Base-by-base conservation (phyloP, 495 filamentous ascomycete species). In the Parathielavia appendiculata region DNA sequence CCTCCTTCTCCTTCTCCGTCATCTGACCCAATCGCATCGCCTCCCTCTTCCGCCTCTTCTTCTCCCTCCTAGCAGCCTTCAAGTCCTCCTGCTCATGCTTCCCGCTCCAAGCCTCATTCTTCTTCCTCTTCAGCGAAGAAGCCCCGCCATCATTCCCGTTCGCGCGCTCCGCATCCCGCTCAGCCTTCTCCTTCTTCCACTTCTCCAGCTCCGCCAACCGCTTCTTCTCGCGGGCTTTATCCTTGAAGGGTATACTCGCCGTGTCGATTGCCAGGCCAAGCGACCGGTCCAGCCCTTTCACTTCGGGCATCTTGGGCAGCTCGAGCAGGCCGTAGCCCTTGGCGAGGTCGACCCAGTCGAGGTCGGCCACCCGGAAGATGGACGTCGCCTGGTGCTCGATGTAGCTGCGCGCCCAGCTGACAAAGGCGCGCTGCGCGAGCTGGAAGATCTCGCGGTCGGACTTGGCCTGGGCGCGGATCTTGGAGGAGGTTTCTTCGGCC, bases 291-390 rank as follows among this genome's bases (percentile, higher is more conserved):
- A 86, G 90, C 9, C 70, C 81, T 60, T 83, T 85, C 54, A 92
- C 70, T 67, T 98, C 93, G 0, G 95, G 93, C 93, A 98, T 98
- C 69, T 88, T 92, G 41, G 93, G 93, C 50, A 97, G 77, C 57
- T 83, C 86, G 40, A 97, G 75, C 10, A 98, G 76, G 16, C 76
- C 77, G 88, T 91, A 98, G 12, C 86, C 87, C 54, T 83, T 76
- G 4, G 86, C 92, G 2, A 95, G 73, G 44, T 87, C 88, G 40
- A 78, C 75, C 93, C 93, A 98, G 69, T 92, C 84, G 17, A 96
- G 76, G 66, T 93, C 89, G 10, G 77, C 67, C 5, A 92, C 76
- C 5, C 90, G 85, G 77, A 98, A 98, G 60, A 98, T 97, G 71
- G 88, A 91, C 60, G 79, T 83, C 12, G 92, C 90, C 70, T 91